These are phyloP conservation scores for Solanum chmielewskii DNA, from an alignment of 257 asterid species.

Conservation along the genomic window DNA sequence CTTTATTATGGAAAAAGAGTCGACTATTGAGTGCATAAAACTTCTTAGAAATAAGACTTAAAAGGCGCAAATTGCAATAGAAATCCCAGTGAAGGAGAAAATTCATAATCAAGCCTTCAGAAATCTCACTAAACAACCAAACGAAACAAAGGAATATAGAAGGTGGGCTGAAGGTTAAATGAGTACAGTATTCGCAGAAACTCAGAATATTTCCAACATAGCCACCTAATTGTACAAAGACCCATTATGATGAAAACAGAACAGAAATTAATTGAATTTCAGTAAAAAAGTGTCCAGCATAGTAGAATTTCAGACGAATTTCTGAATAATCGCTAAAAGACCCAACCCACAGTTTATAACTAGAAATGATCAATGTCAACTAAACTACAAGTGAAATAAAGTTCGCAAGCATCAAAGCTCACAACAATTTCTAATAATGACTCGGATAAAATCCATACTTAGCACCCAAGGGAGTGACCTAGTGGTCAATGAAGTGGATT, in stretches of 20 bases:
- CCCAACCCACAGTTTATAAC: not conserved
- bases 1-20: not conserved
- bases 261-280: not conserved
- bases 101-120: not conserved
- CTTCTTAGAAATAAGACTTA: not conserved
- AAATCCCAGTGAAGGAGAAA: not conserved
- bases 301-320: not conserved
- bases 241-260: not conserved
- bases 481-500: too few relatives aligned
- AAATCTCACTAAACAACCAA: not conserved
- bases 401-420: not conserved
- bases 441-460: not conserved
- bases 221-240: not conserved
- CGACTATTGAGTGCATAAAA: not conserved
- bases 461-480: not conserved
- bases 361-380: not conserved
- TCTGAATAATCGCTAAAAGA: not conserved
- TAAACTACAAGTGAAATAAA: not conserved
- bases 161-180: not conserved
- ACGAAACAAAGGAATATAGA: not conserved
- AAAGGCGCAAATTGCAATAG: not conserved
- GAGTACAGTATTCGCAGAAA: not conserved
- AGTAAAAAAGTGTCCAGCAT: not conserved
- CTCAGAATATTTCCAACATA: not conserved
- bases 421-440: not conserved